These are phyloP conservation scores for Vitis labrusca DNA, from an alignment of 164 flowering plant species.

Conservation along the genomic window DNA sequence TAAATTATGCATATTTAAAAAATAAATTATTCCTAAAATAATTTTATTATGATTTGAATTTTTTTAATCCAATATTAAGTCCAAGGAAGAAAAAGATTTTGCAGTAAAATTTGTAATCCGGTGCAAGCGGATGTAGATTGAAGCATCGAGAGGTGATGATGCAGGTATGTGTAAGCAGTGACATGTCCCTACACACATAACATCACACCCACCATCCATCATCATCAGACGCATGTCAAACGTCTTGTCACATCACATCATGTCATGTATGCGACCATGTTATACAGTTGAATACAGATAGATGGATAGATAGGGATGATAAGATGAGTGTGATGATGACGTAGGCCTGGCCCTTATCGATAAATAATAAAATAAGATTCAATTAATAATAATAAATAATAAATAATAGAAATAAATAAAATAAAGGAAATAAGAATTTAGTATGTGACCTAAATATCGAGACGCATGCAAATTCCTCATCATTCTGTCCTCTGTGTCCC, in stretches of 20 bases:
- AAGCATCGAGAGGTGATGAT: no score
- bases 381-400: neutral
- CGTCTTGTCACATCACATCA: neutral
- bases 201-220: slow-evolving; percentile 7
- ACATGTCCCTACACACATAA: neutral
- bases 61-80: no score
- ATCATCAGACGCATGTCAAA: neutral
- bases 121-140: no score
- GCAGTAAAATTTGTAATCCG: no score
- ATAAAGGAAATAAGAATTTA: neutral
- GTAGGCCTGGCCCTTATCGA: neutral
- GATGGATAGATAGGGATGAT: no score
- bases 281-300: neutral
- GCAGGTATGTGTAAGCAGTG: neutral
- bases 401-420: neutral
- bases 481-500: slow-evolving; percentile 60
- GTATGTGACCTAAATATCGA: slow-evolving; percentile 19
- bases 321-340: neutral
- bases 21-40: no score
- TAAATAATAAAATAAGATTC: neutral
- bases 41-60: no score
- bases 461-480: slow-evolving; percentile 52
- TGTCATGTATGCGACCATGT: slow-evolving; percentile 3
- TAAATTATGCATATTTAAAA: neutral
- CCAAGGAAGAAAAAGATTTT: no score